These are phyloP conservation scores for Phytophthora macrochlamydospora DNA, from an alignment of 352 stramenopile species.

Conservation along the genomic window DNA sequence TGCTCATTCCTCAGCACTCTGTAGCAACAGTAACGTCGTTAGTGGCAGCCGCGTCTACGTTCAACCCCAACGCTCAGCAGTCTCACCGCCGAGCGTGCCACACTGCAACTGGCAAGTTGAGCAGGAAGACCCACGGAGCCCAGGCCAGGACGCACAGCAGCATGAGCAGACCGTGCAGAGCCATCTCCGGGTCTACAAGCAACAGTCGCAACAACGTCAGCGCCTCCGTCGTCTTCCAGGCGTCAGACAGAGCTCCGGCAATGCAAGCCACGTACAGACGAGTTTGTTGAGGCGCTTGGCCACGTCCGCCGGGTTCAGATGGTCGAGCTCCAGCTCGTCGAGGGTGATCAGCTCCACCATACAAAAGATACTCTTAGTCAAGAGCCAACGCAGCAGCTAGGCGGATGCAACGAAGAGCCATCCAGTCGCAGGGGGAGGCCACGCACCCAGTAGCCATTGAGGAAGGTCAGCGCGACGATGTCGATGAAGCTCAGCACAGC, in stretches of 20 bases:
- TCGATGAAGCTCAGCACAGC: slow-evolving; percentile 84
- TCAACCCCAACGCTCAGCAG: background rate
- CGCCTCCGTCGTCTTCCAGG: background rate
- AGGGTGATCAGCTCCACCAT: slow-evolving; percentile 73
- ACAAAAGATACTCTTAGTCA: slow-evolving; percentile 7
- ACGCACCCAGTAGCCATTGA: slow-evolving; percentile 87
- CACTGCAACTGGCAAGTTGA: slow-evolving; percentile 80
- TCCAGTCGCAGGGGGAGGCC: background rate
- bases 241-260: no score
- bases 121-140: slow-evolving; percentile 77
- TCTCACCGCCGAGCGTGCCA: slow-evolving; percentile 75
- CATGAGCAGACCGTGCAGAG: slow-evolving; percentile 77
- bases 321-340: slow-evolving; percentile 86
- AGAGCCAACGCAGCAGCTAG: no score
- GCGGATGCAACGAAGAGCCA: no score
- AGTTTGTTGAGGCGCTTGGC: slow-evolving; percentile 85
- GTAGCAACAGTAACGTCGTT: background rate
- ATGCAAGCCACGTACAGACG: slow-evolving; percentile 52
- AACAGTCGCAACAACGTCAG: slow-evolving; percentile 4
- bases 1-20: slow-evolving; percentile 83
- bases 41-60: background rate
- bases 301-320: slow-evolving; percentile 87
- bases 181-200: slow-evolving; percentile 77
- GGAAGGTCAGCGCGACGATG: slow-evolving; percentile 86
- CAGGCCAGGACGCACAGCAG: slow-evolving; percentile 74